Conservation (phyloP, 805 yeast species). For the Wickerhamomyces canadensis region DNA sequence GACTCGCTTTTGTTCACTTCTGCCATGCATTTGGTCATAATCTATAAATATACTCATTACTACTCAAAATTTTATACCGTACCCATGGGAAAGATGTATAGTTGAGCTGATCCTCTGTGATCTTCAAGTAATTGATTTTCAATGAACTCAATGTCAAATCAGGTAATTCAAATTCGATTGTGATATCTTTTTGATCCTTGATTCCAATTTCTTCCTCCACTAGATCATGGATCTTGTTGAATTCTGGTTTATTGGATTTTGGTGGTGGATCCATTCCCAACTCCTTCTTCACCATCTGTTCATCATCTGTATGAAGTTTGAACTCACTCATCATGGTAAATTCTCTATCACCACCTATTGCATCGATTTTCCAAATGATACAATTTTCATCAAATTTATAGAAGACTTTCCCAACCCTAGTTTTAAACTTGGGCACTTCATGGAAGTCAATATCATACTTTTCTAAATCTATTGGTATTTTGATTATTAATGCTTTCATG, state of each 20-base stretch:
- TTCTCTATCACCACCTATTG: slow-evolving; percentile 54
- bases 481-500: slow-evolving; percentile 53
- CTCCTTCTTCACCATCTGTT: slow-evolving; percentile 12
- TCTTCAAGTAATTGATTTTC: slow-evolving; percentile 59
- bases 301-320: slow-evolving; percentile 22
- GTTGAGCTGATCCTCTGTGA: slow-evolving; percentile 50
- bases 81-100: slow-evolving; percentile 81
- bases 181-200: slow-evolving; percentile 29
- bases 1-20: too few species aligned
- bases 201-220: slow-evolving; percentile 12
- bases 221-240: slow-evolving; percentile 15
- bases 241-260: slow-evolving; percentile 14
- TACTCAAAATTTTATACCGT: slow-evolving; percentile 43
- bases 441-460: slow-evolving; percentile 38
- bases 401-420: slow-evolving; percentile 65
- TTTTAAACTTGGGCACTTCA: slow-evolving; percentile 57
- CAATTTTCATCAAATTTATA: slow-evolving; percentile 67
- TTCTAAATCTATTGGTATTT: slow-evolving; percentile 51
- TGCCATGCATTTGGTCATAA: neutral
- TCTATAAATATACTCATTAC: slow-evolving; percentile 30
- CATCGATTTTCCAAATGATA: slow-evolving; percentile 66
- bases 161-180: slow-evolving; percentile 58
- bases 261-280: slow-evolving; percentile 26
- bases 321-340: slow-evolving; percentile 55
- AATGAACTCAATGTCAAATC: slow-evolving; percentile 61